Conservation (phyloP, 441 rosid species). For the Daphne laureola region DNA sequence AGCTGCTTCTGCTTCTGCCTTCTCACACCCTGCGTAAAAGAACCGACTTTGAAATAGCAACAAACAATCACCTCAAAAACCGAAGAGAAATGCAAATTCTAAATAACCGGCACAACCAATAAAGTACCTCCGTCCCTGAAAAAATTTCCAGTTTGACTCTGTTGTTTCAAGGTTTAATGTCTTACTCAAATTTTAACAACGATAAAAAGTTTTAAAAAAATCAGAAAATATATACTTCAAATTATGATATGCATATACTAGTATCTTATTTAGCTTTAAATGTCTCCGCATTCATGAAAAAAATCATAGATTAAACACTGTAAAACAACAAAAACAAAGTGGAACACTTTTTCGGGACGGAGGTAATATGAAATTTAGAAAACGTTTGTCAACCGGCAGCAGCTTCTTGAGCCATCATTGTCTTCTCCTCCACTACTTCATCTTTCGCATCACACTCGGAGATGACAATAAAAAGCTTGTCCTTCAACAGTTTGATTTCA, state of each 20-base stretch:
- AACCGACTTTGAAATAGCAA: constrained; percentile 4
- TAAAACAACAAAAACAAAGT: too few relatives aligned
- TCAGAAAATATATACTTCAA: too few relatives aligned
- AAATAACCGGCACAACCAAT: neutral
- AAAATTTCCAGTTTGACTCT: too few relatives aligned
- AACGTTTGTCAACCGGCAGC: constrained; percentile 29
- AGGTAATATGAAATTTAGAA: constrained; percentile 6
- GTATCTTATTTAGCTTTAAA: too few relatives aligned
- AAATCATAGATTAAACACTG: too few relatives aligned
- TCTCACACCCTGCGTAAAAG: constrained; percentile 43
- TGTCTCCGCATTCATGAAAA: too few relatives aligned
- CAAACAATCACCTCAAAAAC: constrained; percentile 8
- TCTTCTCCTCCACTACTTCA: constrained; percentile 37
- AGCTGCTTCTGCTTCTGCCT: constrained; percentile 45
- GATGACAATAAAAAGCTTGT: constrained; percentile 46
- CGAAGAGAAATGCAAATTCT: neutral
- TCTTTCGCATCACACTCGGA: constrained; percentile 42
- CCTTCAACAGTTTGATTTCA: constrained; percentile 33
- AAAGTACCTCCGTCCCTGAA: too few relatives aligned
- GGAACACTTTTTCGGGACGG: too few relatives aligned
- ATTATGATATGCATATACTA: too few relatives aligned
- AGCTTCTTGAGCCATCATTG: constrained; percentile 48
- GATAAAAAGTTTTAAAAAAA: too few relatives aligned
- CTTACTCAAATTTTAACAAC: too few relatives aligned
- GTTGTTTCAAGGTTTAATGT: too few relatives aligned